phyloP scores from a whole-genome alignment of 2,329 filamentous ascomycete species.

The Fusarium sacchari region DNA sequence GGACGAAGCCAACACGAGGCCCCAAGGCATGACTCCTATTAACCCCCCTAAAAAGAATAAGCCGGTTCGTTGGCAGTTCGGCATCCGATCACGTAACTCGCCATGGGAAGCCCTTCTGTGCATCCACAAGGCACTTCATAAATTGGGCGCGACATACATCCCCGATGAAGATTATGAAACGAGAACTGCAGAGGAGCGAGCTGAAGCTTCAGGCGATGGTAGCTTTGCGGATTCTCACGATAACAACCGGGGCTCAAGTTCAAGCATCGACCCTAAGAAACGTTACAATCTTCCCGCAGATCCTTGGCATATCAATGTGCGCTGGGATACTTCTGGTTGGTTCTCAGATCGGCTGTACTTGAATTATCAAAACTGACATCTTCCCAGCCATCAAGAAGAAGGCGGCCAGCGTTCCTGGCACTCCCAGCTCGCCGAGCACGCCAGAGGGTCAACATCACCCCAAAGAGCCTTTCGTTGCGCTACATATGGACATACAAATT shows the following conservation, averaged over 20 bases:
- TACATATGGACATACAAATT: conserved; percentile 95
- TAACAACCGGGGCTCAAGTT: conserved; percentile 50
- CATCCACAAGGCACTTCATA: conserved; percentile 90
- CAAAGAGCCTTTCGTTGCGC: conserved; percentile 77
- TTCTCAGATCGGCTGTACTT: conserved; percentile 43
- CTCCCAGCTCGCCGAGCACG: conserved; percentile 32
- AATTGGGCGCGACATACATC: conserved; percentile 90
- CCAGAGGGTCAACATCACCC: conserved; percentile 56
- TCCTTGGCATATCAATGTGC: conserved; percentile 92
- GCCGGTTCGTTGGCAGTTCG: conserved; percentile 96
- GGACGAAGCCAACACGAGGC: conserved; percentile 69
- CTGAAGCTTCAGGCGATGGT: conserved; percentile 49
- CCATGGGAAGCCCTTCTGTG: conserved; percentile 94
- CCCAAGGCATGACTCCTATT: conserved; percentile 71
- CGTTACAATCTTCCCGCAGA: conserved; percentile 91
- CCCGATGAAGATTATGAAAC: conserved; percentile 69
- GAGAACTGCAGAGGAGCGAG: conserved; percentile 55
- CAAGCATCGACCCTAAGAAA: conserved; percentile 62
- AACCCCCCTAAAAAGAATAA: conserved; percentile 75
- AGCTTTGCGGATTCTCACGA: conserved; percentile 55
- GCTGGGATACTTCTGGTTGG: conserved; percentile 86
- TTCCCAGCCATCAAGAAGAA: conserved; percentile 45
- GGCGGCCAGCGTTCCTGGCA: conserved; percentile 32
- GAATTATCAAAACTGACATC: conserved; percentile 21
- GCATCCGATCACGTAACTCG: conserved; percentile 92